Percentiles rank a stretch among this genome's conserved stretches.
These are phyloP conservation scores for Laburnicola sp. DNA, from an alignment of 2,329 filamentous ascomycete species.

Conservation along the genomic window DNA sequence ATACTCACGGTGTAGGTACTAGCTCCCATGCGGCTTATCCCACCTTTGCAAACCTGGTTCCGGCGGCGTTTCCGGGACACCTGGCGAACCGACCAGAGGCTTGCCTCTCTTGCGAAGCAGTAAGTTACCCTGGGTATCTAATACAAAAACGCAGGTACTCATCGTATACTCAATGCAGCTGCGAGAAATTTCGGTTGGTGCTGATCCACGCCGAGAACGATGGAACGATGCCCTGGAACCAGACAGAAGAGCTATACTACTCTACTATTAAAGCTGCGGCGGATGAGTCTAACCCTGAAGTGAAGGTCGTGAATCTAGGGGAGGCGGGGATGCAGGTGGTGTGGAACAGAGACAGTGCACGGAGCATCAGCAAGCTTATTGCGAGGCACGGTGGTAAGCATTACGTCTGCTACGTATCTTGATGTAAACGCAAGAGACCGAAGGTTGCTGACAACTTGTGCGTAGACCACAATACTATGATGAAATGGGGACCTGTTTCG, in stretches of 20 bases:
- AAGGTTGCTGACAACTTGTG: constrained; percentile 15
- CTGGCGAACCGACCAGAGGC: constrained; percentile 72
- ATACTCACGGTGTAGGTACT: constrained; percentile 53
- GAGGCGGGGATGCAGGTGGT: constrained; percentile 40
- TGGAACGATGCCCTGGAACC: constrained; percentile 40
- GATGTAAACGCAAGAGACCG: constrained; percentile 4
- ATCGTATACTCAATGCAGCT: constrained; percentile 10
- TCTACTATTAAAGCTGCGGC: constrained; percentile 31
- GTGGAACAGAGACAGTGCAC: constrained; percentile 30
- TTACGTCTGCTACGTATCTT: constrained; percentile 11
- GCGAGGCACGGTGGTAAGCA: constrained; percentile 44
- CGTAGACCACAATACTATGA: constrained; percentile 38
- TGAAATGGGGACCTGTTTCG: constrained; percentile 36
- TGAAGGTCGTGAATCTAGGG: constrained; percentile 34
- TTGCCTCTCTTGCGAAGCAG: constrained; percentile 59
- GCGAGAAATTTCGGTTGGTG: constrained; percentile 29
- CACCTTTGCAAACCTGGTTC: constrained; percentile 66
- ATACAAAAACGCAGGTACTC: not conserved
- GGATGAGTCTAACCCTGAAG: constrained; percentile 15
- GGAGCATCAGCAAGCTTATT: constrained; percentile 39
- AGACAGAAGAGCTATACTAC: constrained; percentile 39
- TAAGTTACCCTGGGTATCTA: constrained; percentile 3
- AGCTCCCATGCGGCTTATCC: constrained; percentile 69
- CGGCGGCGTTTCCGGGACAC: constrained; percentile 70
- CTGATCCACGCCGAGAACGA: constrained; percentile 43